Base-by-base conservation (phyloP, 2,329 filamentous ascomycete species). In the Zymoseptoria brevis region DNA sequence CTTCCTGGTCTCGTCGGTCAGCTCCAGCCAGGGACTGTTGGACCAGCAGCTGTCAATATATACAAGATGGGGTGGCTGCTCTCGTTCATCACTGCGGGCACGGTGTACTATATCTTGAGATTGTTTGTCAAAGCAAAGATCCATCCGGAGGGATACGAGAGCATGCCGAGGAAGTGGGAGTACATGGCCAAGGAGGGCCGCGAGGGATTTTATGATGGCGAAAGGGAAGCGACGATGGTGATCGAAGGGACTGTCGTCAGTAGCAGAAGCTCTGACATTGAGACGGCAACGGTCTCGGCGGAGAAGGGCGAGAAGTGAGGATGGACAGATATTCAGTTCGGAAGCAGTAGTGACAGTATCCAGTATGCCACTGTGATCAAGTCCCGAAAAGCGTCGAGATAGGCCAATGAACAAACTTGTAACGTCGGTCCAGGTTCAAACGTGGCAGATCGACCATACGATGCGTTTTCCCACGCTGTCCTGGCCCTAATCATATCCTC, bases 21-120 rank as follows among this genome's bases (percentile, higher is more conserved):
- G 0, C 61, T 67, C 54, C 56, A 58, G 1, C 64, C 62, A 1
- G 64, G 64, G 3, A 58, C 55, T 1, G 60, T 65, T 4, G 60
- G 60, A 21, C 60, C 60, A 35, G 62, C 63, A 9, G 64, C 61
- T 16, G 63, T 66, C 29, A 61, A 66, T 26, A 50, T 67, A 6
- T 64, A 66, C 54, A 63, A 66, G n/a, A 62, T 57, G 50, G 64
- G 64, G 2, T 65, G 65, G 45, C 26, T 67, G 3, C 57, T 66
- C 8, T 64, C 62, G n/a, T 60, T 65, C 21, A 56, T 54, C 8
- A 62, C 56, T 19, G 61, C 60, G 3, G 64, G 57, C 1, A 49
- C 63, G 0, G 58, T 60, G 1, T 66, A 66, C 19, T 63, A 59
- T 19, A 29, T 59, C 8, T 48, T 65, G 2, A 63, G 62, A 48